These are phyloP conservation scores for Beauveria varroae DNA, from an alignment of 2,329 filamentous ascomycete species.

Conservation along the genomic window DNA sequence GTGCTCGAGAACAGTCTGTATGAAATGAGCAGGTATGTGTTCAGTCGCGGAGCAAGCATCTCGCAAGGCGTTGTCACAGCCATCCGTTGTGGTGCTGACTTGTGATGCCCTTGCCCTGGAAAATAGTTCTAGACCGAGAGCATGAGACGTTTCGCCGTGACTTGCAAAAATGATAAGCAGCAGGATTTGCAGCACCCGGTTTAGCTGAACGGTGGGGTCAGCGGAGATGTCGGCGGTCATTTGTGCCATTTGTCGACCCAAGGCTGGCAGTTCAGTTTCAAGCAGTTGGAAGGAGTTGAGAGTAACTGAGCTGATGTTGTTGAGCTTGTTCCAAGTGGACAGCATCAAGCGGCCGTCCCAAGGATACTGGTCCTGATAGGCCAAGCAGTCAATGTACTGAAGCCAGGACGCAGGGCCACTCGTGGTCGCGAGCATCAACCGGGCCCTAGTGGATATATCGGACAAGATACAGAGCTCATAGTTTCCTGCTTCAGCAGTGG, in stretches of 20 bases:
- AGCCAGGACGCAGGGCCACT: slow-evolving; percentile 32
- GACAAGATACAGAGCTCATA: slow-evolving; percentile 44
- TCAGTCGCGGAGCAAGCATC: not conserved
- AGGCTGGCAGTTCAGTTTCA: slow-evolving; percentile 55
- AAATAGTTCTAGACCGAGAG: slow-evolving; percentile 21
- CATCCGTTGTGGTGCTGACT: not conserved
- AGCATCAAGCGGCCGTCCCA: slow-evolving; percentile 34
- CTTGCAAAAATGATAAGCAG: slow-evolving; percentile 34
- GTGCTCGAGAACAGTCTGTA: slow-evolving; percentile 28
- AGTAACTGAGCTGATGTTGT: slow-evolving; percentile 42
- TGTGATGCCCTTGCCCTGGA: slow-evolving; percentile 18
- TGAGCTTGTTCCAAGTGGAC: slow-evolving; percentile 48
- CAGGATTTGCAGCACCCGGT: slow-evolving; percentile 38
- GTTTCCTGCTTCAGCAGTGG: slow-evolving; percentile 12
- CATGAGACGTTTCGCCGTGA: slow-evolving; percentile 28
- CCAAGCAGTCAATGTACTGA: slow-evolving; percentile 41
- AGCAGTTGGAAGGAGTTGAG: slow-evolving; percentile 56
- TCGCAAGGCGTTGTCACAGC: slow-evolving; percentile 13
- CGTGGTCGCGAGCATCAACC: slow-evolving; percentile 26
- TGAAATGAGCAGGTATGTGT: not conserved
- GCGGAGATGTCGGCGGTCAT: slow-evolving; percentile 41
- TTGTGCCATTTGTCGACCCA: slow-evolving; percentile 47
- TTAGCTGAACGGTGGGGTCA: slow-evolving; percentile 43
- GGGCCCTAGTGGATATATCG: slow-evolving; percentile 27
- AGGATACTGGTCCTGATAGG: slow-evolving; percentile 27